These are phyloP conservation scores for Brassica balearica DNA, from an alignment of 441 rosid genomes.

Conservation along the genomic window DNA sequence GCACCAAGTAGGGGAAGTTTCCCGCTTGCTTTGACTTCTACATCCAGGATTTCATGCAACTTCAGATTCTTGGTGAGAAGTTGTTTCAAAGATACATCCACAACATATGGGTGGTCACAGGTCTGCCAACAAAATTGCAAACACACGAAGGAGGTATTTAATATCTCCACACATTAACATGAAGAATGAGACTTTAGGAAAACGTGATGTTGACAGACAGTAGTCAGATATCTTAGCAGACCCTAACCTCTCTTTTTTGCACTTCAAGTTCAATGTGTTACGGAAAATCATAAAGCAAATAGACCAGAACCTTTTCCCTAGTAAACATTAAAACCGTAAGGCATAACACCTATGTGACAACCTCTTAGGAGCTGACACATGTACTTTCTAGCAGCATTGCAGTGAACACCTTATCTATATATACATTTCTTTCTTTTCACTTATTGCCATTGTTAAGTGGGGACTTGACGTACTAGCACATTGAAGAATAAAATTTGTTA, in stretches of 20 bases:
- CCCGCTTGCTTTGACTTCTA: conserved; percentile 92
- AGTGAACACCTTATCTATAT: conserved; percentile 1
- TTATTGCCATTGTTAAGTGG: neutral
- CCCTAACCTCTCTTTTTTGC: conserved; percentile 34
- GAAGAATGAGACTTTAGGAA: conserved; percentile 15
- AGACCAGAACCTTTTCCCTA: conserved; percentile 20
- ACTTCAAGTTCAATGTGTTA: conserved; percentile 15
- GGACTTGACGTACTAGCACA: neutral
- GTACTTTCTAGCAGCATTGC: neutral
- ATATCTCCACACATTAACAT: conserved; percentile 23
- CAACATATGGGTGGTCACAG: conserved; percentile 89
- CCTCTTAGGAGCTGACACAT: conserved; percentile 5
- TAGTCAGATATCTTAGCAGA: conserved; percentile 27
- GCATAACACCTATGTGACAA: conserved; percentile 2
- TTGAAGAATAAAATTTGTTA: conserved; percentile 1
- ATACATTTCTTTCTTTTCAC: neutral
- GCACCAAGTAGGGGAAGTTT: conserved; percentile 80
- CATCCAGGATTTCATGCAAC: conserved; percentile 57
- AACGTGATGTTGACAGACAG: conserved; percentile 22
- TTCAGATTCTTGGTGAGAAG: conserved; percentile 50
- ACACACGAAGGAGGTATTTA: conserved; percentile 17
- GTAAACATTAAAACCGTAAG: neutral
- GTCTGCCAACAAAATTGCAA: conserved; percentile 62
- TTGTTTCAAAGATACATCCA: conserved; percentile 55
- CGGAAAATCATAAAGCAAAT: conserved; percentile 12